Conservation (phyloP, 1,139 yeast species). For the Saccharomycopsis crataegensis region DNA sequence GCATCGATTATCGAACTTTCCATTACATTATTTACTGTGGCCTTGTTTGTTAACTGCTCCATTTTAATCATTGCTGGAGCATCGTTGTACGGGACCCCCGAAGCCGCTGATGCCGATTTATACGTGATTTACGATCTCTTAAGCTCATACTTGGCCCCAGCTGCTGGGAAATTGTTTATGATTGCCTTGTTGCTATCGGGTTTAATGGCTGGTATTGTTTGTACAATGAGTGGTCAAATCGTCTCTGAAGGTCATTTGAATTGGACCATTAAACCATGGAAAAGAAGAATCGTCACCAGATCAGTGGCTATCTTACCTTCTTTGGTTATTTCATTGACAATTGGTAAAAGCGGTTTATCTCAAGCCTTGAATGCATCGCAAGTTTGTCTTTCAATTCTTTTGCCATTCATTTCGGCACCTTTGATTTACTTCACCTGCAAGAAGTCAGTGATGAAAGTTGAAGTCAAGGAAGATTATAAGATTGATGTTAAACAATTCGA, state of each 20-base stretch:
- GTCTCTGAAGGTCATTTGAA: conserved; percentile 77
- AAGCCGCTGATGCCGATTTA: conserved; percentile 66
- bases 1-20: conserved; percentile 61
- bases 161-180: conserved; percentile 72
- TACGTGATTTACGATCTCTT: conserved; percentile 61
- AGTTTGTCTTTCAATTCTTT: conserved; percentile 61
- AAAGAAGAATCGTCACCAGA: conserved; percentile 65
- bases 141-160: conserved; percentile 51
- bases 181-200: conserved; percentile 70
- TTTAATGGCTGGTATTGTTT: conserved; percentile 78
- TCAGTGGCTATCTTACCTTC: conserved; percentile 69
- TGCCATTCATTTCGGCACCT: conserved; percentile 75
- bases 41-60: conserved; percentile 73
- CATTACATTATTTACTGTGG: conserved; percentile 63
- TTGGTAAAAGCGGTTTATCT: conserved; percentile 60
- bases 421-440: conserved; percentile 66
- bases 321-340: conserved; percentile 46
- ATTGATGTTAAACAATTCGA: conserved; percentile 16
- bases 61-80: conserved; percentile 72
- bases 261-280: conserved; percentile 74
- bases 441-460: conserved; percentile 53
- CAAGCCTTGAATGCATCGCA: conserved; percentile 68
- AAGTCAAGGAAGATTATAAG: conserved; percentile 24
- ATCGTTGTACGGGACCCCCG: conserved; percentile 57
- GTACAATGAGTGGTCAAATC: conserved; percentile 83